Evolutionary conservation across 495 filamentous ascomycete genomes (phyloP).

Genomic region (Delitschia confertaspora): DNA sequence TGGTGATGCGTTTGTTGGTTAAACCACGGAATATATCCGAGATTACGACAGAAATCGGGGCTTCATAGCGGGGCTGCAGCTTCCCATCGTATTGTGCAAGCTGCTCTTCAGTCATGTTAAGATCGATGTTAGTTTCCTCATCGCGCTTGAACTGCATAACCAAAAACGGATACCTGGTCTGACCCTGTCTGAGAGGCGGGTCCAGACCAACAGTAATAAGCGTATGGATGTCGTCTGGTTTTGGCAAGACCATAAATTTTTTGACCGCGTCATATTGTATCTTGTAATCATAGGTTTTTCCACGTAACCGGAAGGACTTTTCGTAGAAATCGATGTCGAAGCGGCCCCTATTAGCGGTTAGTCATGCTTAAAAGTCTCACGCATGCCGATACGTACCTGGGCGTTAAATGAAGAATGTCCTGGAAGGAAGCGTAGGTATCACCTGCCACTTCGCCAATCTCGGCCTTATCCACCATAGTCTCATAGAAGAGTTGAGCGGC

Average conservation of each 20-base stretch:
- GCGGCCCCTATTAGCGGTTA: conserved; percentile 75
- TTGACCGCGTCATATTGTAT: conserved; percentile 96
- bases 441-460: conserved; percentile 96
- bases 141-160: conserved; percentile 99
- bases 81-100: conserved; percentile 84
- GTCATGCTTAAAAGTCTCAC: not conserved
- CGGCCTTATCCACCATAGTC: conserved; percentile 94
- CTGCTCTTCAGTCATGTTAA: conserved; percentile 87
- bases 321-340: conserved; percentile 99
- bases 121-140: conserved; percentile 90
- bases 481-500: conserved; percentile 90
- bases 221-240: conserved; percentile 90
- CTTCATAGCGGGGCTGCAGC: conserved; percentile 78
- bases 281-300: conserved; percentile 99
- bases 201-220: conserved; percentile 94
- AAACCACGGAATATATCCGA: conserved; percentile 90
- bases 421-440: conserved; percentile 96
- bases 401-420: conserved; percentile 94
- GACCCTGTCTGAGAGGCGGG: conserved; percentile 91
- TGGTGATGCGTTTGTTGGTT: conserved; percentile 85
- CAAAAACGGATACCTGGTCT: conserved; percentile 96
- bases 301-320: conserved; percentile 89
- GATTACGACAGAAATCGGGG: conserved; percentile 82
- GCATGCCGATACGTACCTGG: conserved; percentile 52
- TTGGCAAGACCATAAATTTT: conserved; percentile 96